Evolutionary conservation across 2,329 filamentous ascomycete species (phyloP), one percentile per base, ranked within the genome.

Genomic region (Arthrobotrys musiformis): DNA sequence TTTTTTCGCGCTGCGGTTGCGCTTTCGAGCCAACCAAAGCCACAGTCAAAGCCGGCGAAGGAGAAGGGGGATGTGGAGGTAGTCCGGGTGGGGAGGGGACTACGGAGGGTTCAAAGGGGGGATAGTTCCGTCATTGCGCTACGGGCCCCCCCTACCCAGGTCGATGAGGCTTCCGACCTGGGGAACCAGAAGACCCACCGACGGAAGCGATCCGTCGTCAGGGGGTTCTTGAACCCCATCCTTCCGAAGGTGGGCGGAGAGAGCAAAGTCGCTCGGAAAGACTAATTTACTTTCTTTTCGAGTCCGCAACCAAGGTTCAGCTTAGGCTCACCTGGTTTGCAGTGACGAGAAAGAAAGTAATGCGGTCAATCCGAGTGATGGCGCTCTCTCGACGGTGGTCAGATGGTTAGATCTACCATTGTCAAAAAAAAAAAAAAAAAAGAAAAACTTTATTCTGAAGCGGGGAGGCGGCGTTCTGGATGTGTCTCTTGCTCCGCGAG

Each of bases 171-270:
- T 52, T 17, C 48, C 15, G 48, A 52, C 48, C 24, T 17, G 2
- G 19, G 26, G n/a, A 42, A 68, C n/a, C 48, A 56, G 50, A 70
- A 52, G 68, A 8, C 7, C 35, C 58, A 56, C 48, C 40, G 68
- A 30, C 56, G 68, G 46, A 70, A 70, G 42, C 30, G 68, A 7
- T 70, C 68, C 13, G 42, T 70, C 6, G 24, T 70, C 24, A 70
- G 26, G 28, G 56, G 42, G 26, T 22, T 70, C 11, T 70, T 70
- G 15, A 37, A 19, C 17, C 56, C 58, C 6, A 42, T 56, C 13
- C 33, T 50, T 46, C 46, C 22, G 19, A 19, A 19, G n/a, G 19
- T n/a, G n/a, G 56, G 46, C 22, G 44, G 22, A 17, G 40, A 35
- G 9, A 15, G 44, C 44, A 48, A 48, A 13, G 30, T n/a, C 54